Evolutionary conservation across 1,284 basidiomycete species (phyloP), one percentile per base, ranked within the genome.

Genomic region (Tilletiaria anomala): DNA sequence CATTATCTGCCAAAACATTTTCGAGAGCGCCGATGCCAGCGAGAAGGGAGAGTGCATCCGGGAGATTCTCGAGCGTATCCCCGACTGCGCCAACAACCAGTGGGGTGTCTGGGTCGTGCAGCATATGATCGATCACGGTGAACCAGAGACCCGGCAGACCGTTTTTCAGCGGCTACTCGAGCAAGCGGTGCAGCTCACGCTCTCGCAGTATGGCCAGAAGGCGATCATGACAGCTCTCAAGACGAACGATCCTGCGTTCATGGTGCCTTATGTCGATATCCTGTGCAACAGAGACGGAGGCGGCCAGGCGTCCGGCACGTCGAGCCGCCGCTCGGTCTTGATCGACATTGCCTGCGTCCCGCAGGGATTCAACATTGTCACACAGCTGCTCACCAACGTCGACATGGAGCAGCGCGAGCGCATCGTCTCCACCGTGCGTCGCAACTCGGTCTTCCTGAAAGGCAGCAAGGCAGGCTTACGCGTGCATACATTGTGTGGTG

Each of bases 71-170:
- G 47, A 45, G 1, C 24, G 52, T 16, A 32, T 61, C 21, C 41
- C 48, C 29, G 47, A 53, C 5, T 59, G 56, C 43, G 56, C 56
- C 1, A 46, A 45, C 15, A 54, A 63, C 23, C 63, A 64, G 40
- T 65, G 58, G 56, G 63, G 63, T 18, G 61, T 66, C 0, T 66
- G 63, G 63, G 56, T 65, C 15, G 53, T 65, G 20, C 55, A 61
- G 44, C 57, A 60, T 44, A 54, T 65, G 24, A 50, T 63, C 37
- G 61, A 66, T 43, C 60, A 65, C 32, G 58, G 59, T 2, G 40
- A 42, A 20, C 23, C 11, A 3, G 34, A 50, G 5, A 42, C 57
- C 32, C 52, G 51, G 8, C 29, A 32, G 5, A 36, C 43, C n/a
- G 55, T 56, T 8, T 47, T 61, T 17, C 34, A 51, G 5, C 35